phyloP scores from a whole-genome alignment of 139 green algal genomes.

The Zygnema cylindricum region DNA sequence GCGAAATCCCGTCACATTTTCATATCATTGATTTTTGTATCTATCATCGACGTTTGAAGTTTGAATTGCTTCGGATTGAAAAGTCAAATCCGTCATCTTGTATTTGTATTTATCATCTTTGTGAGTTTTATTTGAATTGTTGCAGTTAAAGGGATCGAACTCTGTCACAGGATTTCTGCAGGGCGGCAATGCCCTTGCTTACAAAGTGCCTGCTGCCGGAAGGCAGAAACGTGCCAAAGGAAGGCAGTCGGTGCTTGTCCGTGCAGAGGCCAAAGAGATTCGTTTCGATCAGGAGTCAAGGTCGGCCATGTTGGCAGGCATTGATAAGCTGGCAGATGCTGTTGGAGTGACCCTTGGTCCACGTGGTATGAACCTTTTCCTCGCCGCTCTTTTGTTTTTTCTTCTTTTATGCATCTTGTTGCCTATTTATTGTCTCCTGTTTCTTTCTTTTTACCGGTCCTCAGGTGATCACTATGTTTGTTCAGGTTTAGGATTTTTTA shows the following conservation, averaged over 20 bases:
- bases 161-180: constrained; percentile 15
- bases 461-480: constrained; percentile 10
- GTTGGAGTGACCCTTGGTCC: constrained; percentile 94
- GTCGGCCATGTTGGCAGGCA: constrained; percentile 87
- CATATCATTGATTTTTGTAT: background rate
- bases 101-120: background rate
- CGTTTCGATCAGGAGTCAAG: constrained; percentile 89
- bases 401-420: background rate
- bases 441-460: background rate
- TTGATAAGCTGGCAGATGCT: constrained; percentile 98
- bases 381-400: background rate
- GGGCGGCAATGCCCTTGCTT: constrained; percentile 15
- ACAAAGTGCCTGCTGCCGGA: background rate
- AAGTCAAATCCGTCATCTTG: background rate
- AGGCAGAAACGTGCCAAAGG: background rate
- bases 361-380: constrained; percentile 72
- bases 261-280: constrained; percentile 93
- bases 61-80: background rate
- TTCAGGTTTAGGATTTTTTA: background rate
- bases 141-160: constrained; percentile 14
- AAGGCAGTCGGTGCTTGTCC: constrained; percentile 17
- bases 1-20: background rate
- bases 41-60: background rate
- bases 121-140: constrained; percentile 2
- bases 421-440: background rate